Base-by-base conservation (phyloP, 495 filamentous ascomycete species). In the Penicillium malachiteum region DNA sequence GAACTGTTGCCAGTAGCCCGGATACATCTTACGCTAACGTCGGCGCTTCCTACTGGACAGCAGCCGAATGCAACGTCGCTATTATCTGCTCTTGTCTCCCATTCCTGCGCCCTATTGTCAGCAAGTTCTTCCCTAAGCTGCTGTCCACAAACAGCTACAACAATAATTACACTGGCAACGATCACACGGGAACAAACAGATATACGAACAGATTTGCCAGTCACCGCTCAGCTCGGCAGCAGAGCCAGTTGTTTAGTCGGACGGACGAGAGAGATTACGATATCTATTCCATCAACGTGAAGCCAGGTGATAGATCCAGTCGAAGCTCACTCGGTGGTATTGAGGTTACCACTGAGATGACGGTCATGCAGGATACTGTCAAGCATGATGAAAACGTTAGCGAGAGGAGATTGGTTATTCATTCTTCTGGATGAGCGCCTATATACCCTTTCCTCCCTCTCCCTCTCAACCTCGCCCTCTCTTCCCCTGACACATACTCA, bases 71-170 rank as follows among this genome's bases (percentile, higher is more conserved):
- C 69, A 91, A 95, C 67, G 79, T 81, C 11, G 82, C 90, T 26
- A 92, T 95, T 59, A 86, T 91, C 57, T 92, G 88, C 57, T 88
- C 87, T 47, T 94, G 89, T 60, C 84, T 95, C 17, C 91, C 91
- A 12, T 91, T 88, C 17, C 73, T 95, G 38, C 93, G 93, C 54
- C 91, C 91, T 10, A 74, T 96, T n/a, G 80, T 90, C 60, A 84
- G 86, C 44, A 78, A 79, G 18, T 81, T 92, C 50, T 78, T 92
- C 50, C 91, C 91, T 17, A 75, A 78, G 37, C 79, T 92, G 63
- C 73, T 92, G 21, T 70, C 69, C 1, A 70, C 64, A 8, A 57
- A 68, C 54, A 69, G 67, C 60, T 62, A 65, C 48, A 65, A 64
- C 41, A 43, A 49, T 3, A 63, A 55, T 13, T 61, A 67, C 44